Conservation (phyloP, 225 moss, liverwort and hornwort genomes). For the Pseudoscleropodium purum region DNA sequence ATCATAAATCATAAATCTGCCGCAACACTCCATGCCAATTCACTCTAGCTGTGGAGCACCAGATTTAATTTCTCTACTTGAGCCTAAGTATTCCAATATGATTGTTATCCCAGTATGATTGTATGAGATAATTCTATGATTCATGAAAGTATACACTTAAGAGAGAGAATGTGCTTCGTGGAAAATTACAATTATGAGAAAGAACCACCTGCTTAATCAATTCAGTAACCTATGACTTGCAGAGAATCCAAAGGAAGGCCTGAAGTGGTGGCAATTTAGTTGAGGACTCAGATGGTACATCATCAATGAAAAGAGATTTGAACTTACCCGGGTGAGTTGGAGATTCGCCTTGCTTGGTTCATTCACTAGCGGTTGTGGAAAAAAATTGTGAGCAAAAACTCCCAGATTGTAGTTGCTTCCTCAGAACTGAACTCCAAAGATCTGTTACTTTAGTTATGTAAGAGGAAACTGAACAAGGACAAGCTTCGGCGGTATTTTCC, state of each 20-base stretch:
- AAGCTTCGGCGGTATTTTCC: not conserved
- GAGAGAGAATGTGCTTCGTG: not conserved
- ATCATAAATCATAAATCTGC: not conserved
- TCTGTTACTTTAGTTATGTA: not conserved
- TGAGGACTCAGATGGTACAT: not conserved
- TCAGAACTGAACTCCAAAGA: not conserved
- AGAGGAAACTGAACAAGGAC: not conserved
- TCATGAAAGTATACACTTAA: not conserved
- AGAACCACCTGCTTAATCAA: not conserved
- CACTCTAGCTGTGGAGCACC: not conserved
- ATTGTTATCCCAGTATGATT: no score
- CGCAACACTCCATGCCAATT: no score
- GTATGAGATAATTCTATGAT: not conserved
- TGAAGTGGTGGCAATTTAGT: constrained; percentile 5
- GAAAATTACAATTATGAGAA: not conserved
- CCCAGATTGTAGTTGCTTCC: not conserved
- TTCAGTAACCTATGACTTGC: not conserved
- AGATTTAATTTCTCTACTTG: not conserved
- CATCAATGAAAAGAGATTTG: not conserved
- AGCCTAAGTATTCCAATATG: not conserved
- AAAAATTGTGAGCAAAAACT: not conserved
- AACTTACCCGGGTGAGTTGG: not conserved
- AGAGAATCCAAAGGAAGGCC: not conserved
- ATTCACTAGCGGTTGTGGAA: not conserved
- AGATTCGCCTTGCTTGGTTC: not conserved